A percentile compares a stretch with the other conserved stretches of the same genome.
These are phyloP conservation scores for Moesziomyces parantarcticus DNA, from an alignment of 1,284 basidiomycete genomes.

Conservation along the genomic window DNA sequence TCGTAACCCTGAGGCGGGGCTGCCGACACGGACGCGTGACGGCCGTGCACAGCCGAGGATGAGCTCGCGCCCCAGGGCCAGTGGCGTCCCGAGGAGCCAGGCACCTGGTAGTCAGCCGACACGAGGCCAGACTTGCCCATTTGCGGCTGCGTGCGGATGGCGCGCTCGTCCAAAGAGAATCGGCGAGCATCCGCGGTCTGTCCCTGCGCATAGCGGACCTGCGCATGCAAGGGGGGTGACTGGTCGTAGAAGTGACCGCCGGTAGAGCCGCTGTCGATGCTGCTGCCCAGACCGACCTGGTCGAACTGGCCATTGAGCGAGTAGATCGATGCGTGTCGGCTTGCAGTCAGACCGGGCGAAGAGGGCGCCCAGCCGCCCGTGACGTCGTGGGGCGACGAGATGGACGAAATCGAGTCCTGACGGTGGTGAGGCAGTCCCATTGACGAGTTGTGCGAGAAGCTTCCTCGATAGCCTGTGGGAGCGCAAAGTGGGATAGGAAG, in stretches of 20 bases:
- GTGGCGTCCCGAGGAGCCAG: slow-evolving; percentile 40
- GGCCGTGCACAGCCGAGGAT: slow-evolving; percentile 32
- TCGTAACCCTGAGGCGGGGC: slow-evolving; percentile 45
- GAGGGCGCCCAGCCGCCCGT: slow-evolving; percentile 46
- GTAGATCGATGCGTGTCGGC: slow-evolving; percentile 51
- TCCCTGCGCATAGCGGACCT: slow-evolving; percentile 45
- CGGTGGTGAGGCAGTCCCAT: slow-evolving; percentile 46
- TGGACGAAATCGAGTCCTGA: slow-evolving; percentile 46
- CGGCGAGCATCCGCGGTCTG: slow-evolving; percentile 44
- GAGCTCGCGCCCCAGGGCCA: slow-evolving; percentile 49
- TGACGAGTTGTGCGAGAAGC: slow-evolving; percentile 40
- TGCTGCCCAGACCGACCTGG: slow-evolving; percentile 42
- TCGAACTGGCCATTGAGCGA: slow-evolving; percentile 53
- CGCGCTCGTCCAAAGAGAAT: slow-evolving; percentile 51
- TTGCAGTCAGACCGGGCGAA: slow-evolving; percentile 41
- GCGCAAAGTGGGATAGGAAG: not conserved
- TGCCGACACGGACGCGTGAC: slow-evolving; percentile 49
- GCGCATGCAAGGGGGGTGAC: slow-evolving; percentile 45
- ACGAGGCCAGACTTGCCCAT: slow-evolving; percentile 44
- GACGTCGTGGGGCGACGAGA: slow-evolving; percentile 49
- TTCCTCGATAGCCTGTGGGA: slow-evolving; percentile 39
- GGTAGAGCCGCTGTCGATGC: slow-evolving; percentile 42
- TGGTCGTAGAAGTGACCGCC: slow-evolving; percentile 49
- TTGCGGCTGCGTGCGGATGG: slow-evolving; percentile 43
- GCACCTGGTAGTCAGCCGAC: slow-evolving; percentile 45